Percentiles rank a stretch among this genome's conserved stretches.
phyloP scores from a whole-genome alignment of 2,329 filamentous ascomycete genomes.

The Gnomoniopsis sp. region DNA sequence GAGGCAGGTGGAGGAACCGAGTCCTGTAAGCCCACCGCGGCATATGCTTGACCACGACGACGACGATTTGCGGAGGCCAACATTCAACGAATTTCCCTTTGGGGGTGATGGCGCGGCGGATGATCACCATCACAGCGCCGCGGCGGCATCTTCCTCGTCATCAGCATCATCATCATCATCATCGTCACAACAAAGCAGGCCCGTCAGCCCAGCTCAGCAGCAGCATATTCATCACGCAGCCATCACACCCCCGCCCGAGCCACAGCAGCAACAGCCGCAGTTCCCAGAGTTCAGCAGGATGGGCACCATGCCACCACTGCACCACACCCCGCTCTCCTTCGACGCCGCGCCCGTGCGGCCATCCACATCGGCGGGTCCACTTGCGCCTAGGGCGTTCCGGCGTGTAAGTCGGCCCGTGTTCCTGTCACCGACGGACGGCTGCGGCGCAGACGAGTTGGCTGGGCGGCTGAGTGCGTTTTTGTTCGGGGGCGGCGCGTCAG shows the following conservation, averaged over 20 bases:
- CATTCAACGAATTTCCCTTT: conserved; percentile 12
- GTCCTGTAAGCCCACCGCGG: conserved; percentile 13
- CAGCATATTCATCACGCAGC: background rate
- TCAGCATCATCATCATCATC: background rate
- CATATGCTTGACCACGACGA: background rate
- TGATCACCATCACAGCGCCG: background rate
- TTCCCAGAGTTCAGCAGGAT: conserved; percentile 12
- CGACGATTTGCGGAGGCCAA: background rate
- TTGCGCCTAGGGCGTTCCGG: conserved; percentile 7
- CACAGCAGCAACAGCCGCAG: background rate
- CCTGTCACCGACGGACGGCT: conserved; percentile 10
- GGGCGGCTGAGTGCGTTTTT: conserved; percentile 15
- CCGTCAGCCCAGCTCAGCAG: conserved; percentile 5
- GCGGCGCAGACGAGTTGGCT: conserved; percentile 12
- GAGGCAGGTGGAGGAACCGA: background rate
- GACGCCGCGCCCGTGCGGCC: conserved; percentile 1
- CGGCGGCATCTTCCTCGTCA: background rate
- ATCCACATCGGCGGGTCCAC: conserved; percentile 9
- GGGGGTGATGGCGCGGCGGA: background rate
- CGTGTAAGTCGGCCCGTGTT: conserved; percentile 18
- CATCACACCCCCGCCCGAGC: background rate
- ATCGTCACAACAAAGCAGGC: background rate
- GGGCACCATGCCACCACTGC: conserved; percentile 12
- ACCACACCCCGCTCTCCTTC: background rate
- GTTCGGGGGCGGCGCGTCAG: background rate